Base-by-base conservation (phyloP, 2,329 filamentous ascomycete species). In the Torrubiella hemipterigena region DNA sequence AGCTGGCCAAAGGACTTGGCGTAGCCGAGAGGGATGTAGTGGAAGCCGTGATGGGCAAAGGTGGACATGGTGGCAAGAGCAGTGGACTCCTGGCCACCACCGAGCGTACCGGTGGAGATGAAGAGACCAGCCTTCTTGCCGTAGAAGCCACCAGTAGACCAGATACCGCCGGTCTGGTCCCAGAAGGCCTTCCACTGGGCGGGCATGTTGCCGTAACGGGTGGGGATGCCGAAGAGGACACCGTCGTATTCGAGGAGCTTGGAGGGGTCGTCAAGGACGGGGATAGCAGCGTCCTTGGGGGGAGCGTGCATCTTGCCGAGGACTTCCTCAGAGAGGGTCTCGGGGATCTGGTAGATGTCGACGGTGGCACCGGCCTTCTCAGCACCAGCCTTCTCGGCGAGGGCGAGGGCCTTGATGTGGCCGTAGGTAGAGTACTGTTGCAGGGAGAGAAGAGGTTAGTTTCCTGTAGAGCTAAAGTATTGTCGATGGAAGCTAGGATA, bases 21-120 rank as follows among this genome's bases (percentile, higher is more conserved):
- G 69, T 93, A 96, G 34, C 91, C 91, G 33, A 96, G 69, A 29
- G 91, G 91, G n/a, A 96, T 86, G 57, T 81, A 96, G 67, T 91
- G 80, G 63, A 96, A 81, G 50, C 91, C 91, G 67, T 96, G 91
- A 65, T 96, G 91, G 38, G 78, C 58, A 33, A 96, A 67, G 13
- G 89, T 96, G 50, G 78, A 85, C 73, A 96, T 76, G 53, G 79
- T 65, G 20, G 78, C 68, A 41, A 95, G 63, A 44, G 73, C 79
- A 29, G 91, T 98, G 35, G 75, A 78, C 65, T 98, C 91, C 66
- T 98, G 91, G 41, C 91, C 91, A 55, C 91, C 91, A 39, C 91
- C 91, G 33, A 66, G 65, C 35, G 77, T 80, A 38, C 67, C 86
- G n/a, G 85, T 93, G 40, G 79, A 84, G 58, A 98, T 61, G 71